phyloP scores from a whole-genome alignment of 1,139 yeast genomes.

The Taphrina confusa region DNA sequence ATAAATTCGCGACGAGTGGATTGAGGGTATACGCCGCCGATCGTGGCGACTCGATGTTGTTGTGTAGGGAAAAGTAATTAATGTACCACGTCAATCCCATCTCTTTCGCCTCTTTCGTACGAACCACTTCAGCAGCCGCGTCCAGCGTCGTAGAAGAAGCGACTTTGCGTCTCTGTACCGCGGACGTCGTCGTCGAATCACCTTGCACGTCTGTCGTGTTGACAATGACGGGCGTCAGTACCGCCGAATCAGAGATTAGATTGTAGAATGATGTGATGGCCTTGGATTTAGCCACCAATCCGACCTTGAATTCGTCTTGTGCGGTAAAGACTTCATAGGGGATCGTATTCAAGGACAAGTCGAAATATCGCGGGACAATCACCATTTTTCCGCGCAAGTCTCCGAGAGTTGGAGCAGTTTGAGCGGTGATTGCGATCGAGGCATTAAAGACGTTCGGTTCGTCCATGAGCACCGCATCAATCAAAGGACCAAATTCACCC shows the following conservation, averaged over 20 bases:
- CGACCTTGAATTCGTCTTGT: constrained; percentile 28
- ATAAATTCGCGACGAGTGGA: neutral
- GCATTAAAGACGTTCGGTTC: neutral
- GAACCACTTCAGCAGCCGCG: neutral
- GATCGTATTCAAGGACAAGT: constrained; percentile 2
- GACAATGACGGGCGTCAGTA: neutral
- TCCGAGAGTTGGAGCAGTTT: constrained; percentile 2
- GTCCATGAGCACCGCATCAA: neutral
- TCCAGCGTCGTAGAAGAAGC: neutral
- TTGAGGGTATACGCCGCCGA: constrained; percentile 20
- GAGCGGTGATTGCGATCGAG: neutral
- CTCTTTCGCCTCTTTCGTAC: neutral
- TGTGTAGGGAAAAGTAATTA: constrained; percentile 31
- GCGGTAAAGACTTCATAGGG: constrained; percentile 23
- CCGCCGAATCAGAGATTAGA: neutral
- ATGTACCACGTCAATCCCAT: constrained; percentile 6
- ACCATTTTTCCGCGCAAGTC: constrained; percentile 20
- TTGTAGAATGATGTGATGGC: constrained; percentile 23
- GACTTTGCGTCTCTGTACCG: neutral
- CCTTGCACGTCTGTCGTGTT: neutral
- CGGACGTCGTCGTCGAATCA: neutral
- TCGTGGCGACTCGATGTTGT: constrained; percentile 28
- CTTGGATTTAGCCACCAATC: neutral
- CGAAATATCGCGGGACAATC: constrained; percentile 23
- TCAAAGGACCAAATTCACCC: neutral